A percentile compares a stretch with the other conserved stretches of the same genome.
phyloP scores from a whole-genome alignment of 805 yeast genomes.

The Metschnikowia matae region DNA sequence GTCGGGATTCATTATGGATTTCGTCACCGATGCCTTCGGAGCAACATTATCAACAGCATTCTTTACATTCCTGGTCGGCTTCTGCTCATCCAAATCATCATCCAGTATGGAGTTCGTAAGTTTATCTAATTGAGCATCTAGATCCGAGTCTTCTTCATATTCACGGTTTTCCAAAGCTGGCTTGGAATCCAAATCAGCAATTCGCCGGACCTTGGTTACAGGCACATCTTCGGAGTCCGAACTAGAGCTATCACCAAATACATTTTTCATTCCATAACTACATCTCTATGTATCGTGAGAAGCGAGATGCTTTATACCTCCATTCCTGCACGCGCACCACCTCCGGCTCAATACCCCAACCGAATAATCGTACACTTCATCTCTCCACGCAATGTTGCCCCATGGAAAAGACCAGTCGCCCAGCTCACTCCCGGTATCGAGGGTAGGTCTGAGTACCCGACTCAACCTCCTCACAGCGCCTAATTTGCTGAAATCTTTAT shows the following conservation, averaged over 20 bases:
- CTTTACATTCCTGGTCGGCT: background rate
- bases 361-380: background rate
- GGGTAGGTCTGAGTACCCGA: conserved; percentile 32
- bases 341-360: background rate
- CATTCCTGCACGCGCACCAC: background rate
- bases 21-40: conserved; percentile 1
- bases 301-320: background rate
- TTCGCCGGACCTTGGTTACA: background rate
- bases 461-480: conserved; percentile 22
- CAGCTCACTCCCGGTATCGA: conserved; percentile 33
- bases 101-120: background rate
- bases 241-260: conserved; percentile 10
- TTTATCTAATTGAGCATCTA: background rate
- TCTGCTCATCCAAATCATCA: background rate
- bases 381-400: conserved; percentile 22
- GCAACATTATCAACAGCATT: background rate
- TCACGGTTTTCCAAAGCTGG: background rate
- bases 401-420: conserved; percentile 24
- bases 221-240: conserved; percentile 12
- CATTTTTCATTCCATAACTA: conserved; percentile 12
- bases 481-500: conserved; percentile 7
- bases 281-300: background rate
- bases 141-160: background rate
- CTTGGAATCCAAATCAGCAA: background rate
- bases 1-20: conserved; percentile 12